Evolutionary conservation across 2,329 filamentous ascomycete genomes (phyloP), one percentile per base, ranked within the genome.

Genomic region (Exserohilum turcica): DNA sequence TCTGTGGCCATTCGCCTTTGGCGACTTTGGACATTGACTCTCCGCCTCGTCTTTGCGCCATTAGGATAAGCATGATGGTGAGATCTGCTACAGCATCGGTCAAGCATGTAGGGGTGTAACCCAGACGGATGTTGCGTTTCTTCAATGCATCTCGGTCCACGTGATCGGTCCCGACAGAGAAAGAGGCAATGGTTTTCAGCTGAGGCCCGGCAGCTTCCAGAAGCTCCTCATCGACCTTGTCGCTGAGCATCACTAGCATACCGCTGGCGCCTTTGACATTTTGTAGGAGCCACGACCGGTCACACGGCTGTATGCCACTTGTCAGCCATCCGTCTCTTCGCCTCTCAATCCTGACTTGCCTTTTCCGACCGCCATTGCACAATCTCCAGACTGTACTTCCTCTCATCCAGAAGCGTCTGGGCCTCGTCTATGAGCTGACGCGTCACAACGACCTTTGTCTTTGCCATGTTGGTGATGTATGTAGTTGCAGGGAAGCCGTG

Each of bases 81-180:
- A 70, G 52, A 31, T 70, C 69, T 18, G 69, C 67, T 2, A 70
- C 66, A 3, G 69, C 67, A 33, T 70, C 67, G 29, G 68, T 71
- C 10, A 72, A 61, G 44, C 59, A 66, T 35, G 63, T 68, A 12
- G 67, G 65, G 16, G 68, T 72, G 40, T 71, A 71, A 12, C 68
- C 69, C 3, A 71, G 61, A 0, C 68, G 62, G 27, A 72, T 65
- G 33, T 56, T 57, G 37, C 65, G 63, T 21, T 59, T 56, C 49
- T 67, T 70, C 2, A 71, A 57, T 1, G 62, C 60, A 6, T 51
- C 48, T 3, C 57, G 57, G 43, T 70, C 63, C 6, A 72, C 59
- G 43, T 71, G 67, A 47, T 71, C 67, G 10, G 65, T 70, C 1
- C 68, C 69, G n/a, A 71, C 65, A 7, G 66, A 70, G 52, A 70